A percentile compares a stretch with the other conserved stretches of the same genome.
These are phyloP conservation scores for Conoideocrella luteorostrata DNA, from an alignment of 2,329 filamentous ascomycete species.

Conservation along the genomic window DNA sequence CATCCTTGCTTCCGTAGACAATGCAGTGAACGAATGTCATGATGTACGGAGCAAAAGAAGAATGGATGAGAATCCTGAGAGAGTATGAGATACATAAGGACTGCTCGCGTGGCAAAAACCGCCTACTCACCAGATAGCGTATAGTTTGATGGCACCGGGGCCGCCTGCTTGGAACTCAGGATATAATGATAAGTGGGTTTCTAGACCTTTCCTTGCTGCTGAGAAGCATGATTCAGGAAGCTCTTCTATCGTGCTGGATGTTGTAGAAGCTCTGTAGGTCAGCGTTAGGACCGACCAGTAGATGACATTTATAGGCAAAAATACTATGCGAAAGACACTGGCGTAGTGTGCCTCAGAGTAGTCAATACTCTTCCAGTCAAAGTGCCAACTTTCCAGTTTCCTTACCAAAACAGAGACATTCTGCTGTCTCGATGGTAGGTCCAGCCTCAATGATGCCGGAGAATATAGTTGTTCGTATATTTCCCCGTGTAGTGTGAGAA, in stretches of 20 bases:
- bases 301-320: slow-evolving; percentile 13
- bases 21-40: slow-evolving; percentile 16
- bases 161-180: slow-evolving; percentile 9
- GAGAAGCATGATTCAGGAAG: slow-evolving; percentile 14
- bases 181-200: slow-evolving; percentile 12
- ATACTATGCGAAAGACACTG: slow-evolving; percentile 11
- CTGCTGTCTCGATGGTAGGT: slow-evolving; percentile 7
- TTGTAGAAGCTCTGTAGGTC: slow-evolving; percentile 11
- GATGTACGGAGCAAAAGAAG: slow-evolving; percentile 17
- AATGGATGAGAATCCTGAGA: slow-evolving; percentile 16
- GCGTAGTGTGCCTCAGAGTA: slow-evolving; percentile 10
- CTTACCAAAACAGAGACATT: slow-evolving; percentile 7
- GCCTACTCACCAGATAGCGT: slow-evolving; percentile 16
- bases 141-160: slow-evolving; percentile 10
- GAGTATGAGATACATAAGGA: not conserved
- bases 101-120: too few species aligned
- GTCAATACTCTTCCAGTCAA: slow-evolving; percentile 11
- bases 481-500: slow-evolving; percentile 9
- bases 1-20: slow-evolving; percentile 7
- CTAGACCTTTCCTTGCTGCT: slow-evolving; percentile 12
- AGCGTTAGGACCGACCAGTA: slow-evolving; percentile 16
- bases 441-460: slow-evolving; percentile 2
- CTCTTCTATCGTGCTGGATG: slow-evolving; percentile 9
- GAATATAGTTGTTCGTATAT: not conserved
- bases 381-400: slow-evolving; percentile 10